These are phyloP conservation scores for Aspergillus viridinutans DNA, from an alignment of 2,329 filamentous ascomycete species.

Conservation along the genomic window DNA sequence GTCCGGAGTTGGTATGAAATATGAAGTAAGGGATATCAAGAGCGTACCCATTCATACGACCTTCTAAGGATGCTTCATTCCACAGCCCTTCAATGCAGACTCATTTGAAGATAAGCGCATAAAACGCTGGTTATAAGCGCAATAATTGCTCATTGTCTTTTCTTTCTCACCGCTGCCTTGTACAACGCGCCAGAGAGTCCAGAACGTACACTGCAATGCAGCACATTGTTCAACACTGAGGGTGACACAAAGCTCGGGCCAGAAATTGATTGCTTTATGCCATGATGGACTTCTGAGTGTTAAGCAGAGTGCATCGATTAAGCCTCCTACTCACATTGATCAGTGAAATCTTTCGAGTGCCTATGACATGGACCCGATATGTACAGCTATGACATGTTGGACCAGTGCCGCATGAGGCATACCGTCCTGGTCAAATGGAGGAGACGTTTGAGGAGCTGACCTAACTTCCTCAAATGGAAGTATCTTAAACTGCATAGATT, in stretches of 20 bases:
- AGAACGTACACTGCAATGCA: background rate
- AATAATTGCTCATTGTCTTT: no score
- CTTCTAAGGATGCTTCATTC: background rate
- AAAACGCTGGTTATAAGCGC: no score
- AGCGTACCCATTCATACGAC: background rate
- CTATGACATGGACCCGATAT: no score
- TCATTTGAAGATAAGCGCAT: background rate
- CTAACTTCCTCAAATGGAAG: background rate
- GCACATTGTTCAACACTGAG: background rate
- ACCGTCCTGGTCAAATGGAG: no score
- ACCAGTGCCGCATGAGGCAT: background rate
- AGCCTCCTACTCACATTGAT: no score
- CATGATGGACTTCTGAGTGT: background rate
- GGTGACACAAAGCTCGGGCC: background rate
- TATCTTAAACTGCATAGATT: background rate
- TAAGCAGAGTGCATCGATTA: background rate
- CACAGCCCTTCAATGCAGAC: background rate
- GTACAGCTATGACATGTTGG: background rate
- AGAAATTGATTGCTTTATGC: background rate
- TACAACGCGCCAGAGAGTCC: background rate
- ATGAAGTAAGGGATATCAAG: background rate
- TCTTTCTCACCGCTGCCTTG: background rate
- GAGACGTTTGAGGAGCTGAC: background rate
- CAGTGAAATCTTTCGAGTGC: no score
- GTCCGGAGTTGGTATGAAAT: background rate